phyloP scores from a whole-genome alignment of 148 eudicot genomes.

The Silene uniflora region DNA sequence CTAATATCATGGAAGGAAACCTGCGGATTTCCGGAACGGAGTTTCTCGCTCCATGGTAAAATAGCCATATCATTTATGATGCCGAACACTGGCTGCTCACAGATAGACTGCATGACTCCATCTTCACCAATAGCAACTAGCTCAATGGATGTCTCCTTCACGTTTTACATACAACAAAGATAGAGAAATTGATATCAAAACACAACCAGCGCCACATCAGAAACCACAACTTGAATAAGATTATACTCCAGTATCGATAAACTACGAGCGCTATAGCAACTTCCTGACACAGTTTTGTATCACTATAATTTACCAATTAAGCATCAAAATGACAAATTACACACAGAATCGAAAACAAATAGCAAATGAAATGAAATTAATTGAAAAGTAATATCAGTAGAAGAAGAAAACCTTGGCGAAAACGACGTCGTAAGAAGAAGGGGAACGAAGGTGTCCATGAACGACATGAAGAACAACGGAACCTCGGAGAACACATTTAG shows the following conservation, averaged over 20 bases:
- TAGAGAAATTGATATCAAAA: background rate
- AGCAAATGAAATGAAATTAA: no score
- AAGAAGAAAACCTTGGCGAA: constrained; percentile 57
- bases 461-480: constrained; percentile 81
- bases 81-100: constrained; percentile 95
- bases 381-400: no score
- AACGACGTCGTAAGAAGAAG: constrained; percentile 68
- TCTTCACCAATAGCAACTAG: constrained; percentile 75
- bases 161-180: constrained; percentile 14
- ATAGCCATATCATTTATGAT: constrained; percentile 75
- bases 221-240: no score
- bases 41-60: constrained; percentile 62
- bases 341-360: no score
- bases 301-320: no score
- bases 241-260: no score
- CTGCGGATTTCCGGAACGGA: constrained; percentile 42
- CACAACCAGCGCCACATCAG: no score
- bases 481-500: constrained; percentile 72
- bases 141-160: constrained; percentile 90
- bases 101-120: constrained; percentile 75
- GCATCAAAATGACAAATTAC: no score
- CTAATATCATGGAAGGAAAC: constrained; percentile 30
- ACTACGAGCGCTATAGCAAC: no score
- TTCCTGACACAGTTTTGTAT: no score
- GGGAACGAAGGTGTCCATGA: constrained; percentile 69